Conservation (phyloP, 2,329 filamentous ascomycete genomes). For the Curvularia eragrostidis region DNA sequence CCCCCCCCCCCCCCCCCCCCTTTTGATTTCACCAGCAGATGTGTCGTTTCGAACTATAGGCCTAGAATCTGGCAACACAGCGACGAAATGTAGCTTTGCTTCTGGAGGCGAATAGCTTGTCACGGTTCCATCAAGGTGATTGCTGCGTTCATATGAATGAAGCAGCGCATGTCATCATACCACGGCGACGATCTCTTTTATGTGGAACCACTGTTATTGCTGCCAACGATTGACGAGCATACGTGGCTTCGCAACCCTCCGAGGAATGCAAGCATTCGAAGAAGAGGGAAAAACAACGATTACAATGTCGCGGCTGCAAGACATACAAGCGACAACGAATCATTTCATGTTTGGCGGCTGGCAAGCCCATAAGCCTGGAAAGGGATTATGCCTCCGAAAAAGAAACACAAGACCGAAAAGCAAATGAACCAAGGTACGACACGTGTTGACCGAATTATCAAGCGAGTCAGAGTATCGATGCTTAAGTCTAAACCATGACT, state of each 20-base stretch:
- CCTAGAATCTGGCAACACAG: not conserved
- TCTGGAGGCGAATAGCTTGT: constrained; percentile 2
- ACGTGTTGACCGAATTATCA: not conserved
- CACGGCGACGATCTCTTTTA: not conserved
- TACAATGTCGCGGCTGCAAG: not conserved
- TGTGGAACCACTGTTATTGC: not conserved
- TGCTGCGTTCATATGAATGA: not conserved
- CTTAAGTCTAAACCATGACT: constrained; percentile 22
- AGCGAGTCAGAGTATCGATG: constrained; percentile 3
- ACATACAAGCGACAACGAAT: not conserved
- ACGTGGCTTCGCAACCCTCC: not conserved
- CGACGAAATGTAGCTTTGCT: not conserved
- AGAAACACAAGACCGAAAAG: not conserved
- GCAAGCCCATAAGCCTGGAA: too few species aligned
- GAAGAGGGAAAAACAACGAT: constrained; percentile 2
- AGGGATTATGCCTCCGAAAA: not conserved
- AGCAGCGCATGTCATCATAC: not conserved
- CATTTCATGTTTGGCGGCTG: not conserved
- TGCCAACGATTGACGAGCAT: not conserved
- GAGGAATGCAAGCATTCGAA: not conserved
- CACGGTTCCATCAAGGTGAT: not conserved
- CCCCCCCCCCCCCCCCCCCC: too few species aligned
- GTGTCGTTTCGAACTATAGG: not conserved
- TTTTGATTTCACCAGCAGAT: not conserved
- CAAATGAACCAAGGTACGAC: not conserved